These are phyloP conservation scores for Purshia tridentata DNA, from an alignment of 306 rosid species.

Conservation along the genomic window DNA sequence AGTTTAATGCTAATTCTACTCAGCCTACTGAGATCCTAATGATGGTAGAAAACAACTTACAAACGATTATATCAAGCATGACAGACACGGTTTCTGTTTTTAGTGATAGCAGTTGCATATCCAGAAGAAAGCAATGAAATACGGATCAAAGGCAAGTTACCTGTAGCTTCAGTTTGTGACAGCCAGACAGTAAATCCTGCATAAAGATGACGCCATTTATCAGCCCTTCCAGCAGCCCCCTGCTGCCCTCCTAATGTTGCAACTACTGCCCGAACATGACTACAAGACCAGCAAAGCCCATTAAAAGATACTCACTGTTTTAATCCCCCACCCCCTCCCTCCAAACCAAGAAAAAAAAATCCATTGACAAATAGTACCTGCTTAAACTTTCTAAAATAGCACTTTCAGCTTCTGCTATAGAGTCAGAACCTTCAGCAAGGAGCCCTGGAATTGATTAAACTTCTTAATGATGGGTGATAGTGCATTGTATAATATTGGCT, in stretches of 20 bases:
- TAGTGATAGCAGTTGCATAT: conserved; percentile 9
- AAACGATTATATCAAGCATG: neutral
- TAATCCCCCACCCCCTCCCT: neutral
- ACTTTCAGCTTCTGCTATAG: conserved; percentile 77
- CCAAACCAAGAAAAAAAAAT: neutral
- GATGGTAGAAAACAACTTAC: neutral
- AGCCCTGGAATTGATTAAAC: conserved; percentile 64
- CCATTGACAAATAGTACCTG: conserved; percentile 48
- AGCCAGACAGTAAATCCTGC: conserved; percentile 91
- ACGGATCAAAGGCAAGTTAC: conserved; percentile 35
- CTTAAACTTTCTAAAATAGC: conserved; percentile 83
- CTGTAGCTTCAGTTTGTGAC: conserved; percentile 77
- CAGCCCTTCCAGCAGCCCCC: conserved; percentile 62
- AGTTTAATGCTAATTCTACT: neutral
- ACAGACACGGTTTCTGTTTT: neutral
- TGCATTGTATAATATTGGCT: neutral
- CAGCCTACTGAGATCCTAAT: neutral
- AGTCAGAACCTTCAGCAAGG: conserved; percentile 68
- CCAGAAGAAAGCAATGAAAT: conserved; percentile 7
- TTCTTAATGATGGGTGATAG: conserved; percentile 32
- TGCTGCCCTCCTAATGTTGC: conserved; percentile 77
- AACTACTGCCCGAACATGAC: conserved; percentile 75
- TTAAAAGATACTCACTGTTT: conserved; percentile 11
- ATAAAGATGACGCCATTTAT: conserved; percentile 78
- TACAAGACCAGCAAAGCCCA: conserved; percentile 34